A percentile compares a stretch with the other conserved stretches of the same genome.
Conservation (phyloP, 768 basidiomycete genomes). For the Hydnum rufescens region DNA sequence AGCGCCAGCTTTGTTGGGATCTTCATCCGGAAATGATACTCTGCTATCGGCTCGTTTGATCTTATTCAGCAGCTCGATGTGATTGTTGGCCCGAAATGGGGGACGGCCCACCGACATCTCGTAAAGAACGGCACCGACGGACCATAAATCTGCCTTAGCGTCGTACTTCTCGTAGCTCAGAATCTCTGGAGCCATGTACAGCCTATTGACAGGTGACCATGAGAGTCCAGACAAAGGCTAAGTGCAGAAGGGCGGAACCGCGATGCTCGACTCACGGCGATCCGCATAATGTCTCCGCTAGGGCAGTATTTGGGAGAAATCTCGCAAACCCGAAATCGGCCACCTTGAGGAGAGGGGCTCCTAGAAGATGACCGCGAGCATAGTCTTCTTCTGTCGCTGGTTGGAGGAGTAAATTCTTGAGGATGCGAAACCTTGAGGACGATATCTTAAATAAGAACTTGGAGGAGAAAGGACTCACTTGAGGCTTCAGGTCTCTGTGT, state of each 20-base stretch:
- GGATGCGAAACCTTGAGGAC: not conserved
- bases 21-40: slow-evolving; percentile 75
- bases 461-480: slow-evolving; percentile 23
- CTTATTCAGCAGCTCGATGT: slow-evolving; percentile 83
- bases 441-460: not conserved
- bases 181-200: slow-evolving; percentile 99
- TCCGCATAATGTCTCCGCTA: slow-evolving; percentile 96
- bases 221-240: not conserved
- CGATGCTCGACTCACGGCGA: slow-evolving; percentile 94
- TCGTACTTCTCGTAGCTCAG: slow-evolving; percentile 94
- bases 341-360: slow-evolving; percentile 87
- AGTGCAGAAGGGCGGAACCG: slow-evolving; percentile 11
- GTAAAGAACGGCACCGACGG: slow-evolving; percentile 88
- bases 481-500: slow-evolving; percentile 95
- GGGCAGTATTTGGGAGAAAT: slow-evolving; percentile 71
- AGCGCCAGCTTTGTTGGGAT: slow-evolving; percentile 20
- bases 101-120: slow-evolving; percentile 90
- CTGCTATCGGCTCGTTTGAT: slow-evolving; percentile 74
- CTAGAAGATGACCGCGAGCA: slow-evolving; percentile 71
- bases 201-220: slow-evolving; percentile 32
- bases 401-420: slow-evolving; percentile 72
- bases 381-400: slow-evolving; percentile 64
- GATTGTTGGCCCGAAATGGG: slow-evolving; percentile 89
- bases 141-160: slow-evolving; percentile 96
- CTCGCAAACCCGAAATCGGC: slow-evolving; percentile 98